Conservation (phyloP, 306 rosid genomes). For the Malus sylvestris region DNA sequence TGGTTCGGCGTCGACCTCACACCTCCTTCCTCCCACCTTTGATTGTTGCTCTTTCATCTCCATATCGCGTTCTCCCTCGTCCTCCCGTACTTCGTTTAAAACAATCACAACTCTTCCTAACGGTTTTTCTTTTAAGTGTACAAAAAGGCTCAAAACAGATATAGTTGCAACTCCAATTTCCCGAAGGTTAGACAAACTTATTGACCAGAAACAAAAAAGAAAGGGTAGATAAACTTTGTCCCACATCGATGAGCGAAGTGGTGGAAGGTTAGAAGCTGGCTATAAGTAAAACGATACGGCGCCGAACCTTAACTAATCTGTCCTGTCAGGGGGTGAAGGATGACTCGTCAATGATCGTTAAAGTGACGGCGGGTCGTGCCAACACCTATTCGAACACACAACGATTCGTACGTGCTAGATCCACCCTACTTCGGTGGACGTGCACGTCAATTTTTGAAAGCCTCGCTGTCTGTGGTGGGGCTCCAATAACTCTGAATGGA, state of each 20-base stretch:
- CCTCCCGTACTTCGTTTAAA: background rate
- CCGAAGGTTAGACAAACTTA: background rate
- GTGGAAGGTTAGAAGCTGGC: background rate
- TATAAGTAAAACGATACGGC: background rate
- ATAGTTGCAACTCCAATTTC: background rate
- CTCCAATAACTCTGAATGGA: background rate
- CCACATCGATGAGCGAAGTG: background rate
- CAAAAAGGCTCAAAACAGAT: background rate
- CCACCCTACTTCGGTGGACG: conserved; percentile 52
- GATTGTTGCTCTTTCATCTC: no score
- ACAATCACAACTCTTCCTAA: background rate
- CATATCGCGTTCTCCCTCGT: no score
- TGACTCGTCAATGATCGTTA: conserved; percentile 57
- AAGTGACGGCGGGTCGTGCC: conserved; percentile 77
- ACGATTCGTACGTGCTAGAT: conserved; percentile 14
- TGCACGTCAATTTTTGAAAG: conserved; percentile 85
- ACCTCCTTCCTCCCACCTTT: no score
- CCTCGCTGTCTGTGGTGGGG: background rate
- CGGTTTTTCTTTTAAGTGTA: background rate
- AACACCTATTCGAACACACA: conserved; percentile 52
- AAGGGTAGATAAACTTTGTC: background rate
- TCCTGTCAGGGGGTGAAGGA: conserved; percentile 83
- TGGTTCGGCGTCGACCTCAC: no score
- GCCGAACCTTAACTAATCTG: accelerated
- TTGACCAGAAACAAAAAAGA: background rate